phyloP scores from a whole-genome alignment of 768 basidiomycete species.

The Boletus vermiculosoides region DNA sequence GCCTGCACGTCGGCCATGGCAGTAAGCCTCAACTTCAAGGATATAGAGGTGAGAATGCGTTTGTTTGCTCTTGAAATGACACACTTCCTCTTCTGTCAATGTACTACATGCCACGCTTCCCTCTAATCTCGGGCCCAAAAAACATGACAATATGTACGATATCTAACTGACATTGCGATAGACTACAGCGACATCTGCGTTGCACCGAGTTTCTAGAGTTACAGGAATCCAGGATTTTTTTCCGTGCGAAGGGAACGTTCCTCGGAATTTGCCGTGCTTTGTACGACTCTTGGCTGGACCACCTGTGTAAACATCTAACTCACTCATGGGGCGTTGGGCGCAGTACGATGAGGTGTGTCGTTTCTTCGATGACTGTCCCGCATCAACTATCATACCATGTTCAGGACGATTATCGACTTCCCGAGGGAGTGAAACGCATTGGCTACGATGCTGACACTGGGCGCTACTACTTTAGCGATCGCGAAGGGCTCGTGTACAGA shows the following conservation, averaged over 20 bases:
- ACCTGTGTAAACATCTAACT: constrained; percentile 4
- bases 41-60: background rate
- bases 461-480: constrained; percentile 62
- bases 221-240: background rate
- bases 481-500: constrained; percentile 53
- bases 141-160: background rate
- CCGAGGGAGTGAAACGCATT: constrained; percentile 56
- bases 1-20: constrained; percentile 40
- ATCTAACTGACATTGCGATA: background rate
- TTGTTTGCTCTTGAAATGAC: constrained; percentile 23
- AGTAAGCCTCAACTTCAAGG: background rate
- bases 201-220: background rate
- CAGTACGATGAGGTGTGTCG: constrained; percentile 34
- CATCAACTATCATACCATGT: constrained; percentile 1
- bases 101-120: background rate
- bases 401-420: constrained; percentile 53
- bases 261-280: constrained; percentile 24
- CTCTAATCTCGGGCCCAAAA: background rate
- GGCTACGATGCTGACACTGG: constrained; percentile 76
- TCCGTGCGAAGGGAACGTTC: background rate
- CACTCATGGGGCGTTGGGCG: constrained; percentile 38
- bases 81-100: constrained; percentile 21
- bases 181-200: background rate
- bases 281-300: constrained; percentile 24
- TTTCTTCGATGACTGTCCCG: background rate